These are phyloP conservation scores for Lachancea thermotolerans DNA, from an alignment of 805 yeast species.

Conservation along the genomic window DNA sequence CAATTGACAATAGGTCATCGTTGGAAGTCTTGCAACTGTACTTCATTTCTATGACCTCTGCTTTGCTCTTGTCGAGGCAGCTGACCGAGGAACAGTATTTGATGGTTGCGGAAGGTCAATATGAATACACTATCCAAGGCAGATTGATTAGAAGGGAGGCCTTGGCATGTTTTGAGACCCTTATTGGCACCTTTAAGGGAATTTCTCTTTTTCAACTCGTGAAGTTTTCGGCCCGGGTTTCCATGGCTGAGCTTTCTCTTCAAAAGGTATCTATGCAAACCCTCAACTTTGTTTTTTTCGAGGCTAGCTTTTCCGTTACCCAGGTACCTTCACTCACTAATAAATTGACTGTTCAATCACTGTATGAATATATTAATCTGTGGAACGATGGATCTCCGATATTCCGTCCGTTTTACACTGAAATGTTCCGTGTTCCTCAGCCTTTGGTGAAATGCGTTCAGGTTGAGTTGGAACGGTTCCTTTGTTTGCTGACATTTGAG, in stretches of 20 bases:
- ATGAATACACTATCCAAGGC: constrained; percentile 17
- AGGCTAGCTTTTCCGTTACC: constrained; percentile 4
- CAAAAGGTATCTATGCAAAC: constrained; percentile 28
- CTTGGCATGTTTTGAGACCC: constrained; percentile 28
- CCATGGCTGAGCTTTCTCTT: constrained; percentile 32
- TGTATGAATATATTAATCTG: constrained; percentile 19
- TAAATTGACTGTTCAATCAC: constrained; percentile 19
- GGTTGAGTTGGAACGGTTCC: constrained; percentile 5
- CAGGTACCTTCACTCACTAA: constrained; percentile 16
- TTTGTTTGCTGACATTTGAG: background rate
- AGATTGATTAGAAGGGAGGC: constrained; percentile 19
- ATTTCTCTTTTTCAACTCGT: constrained; percentile 32
- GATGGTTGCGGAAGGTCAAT: constrained; percentile 8
- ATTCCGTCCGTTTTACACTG: constrained; percentile 21
- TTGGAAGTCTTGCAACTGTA: constrained; percentile 15
- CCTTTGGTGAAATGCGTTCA: constrained; percentile 12
- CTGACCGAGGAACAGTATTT: constrained; percentile 7
- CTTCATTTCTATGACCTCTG: constrained; percentile 18
- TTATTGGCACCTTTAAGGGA: constrained; percentile 33
- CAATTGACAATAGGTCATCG: constrained; percentile 1
- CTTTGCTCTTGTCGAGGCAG: constrained; percentile 18
- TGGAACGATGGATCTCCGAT: constrained; percentile 34
- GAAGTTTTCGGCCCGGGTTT: constrained; percentile 29
- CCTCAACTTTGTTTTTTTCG: constrained; percentile 29
- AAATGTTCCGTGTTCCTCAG: constrained; percentile 16